Percentiles rank a stretch among this genome's conserved stretches.
phyloP scores from a whole-genome alignment of 495 filamentous ascomycete species.

The Aspergillus sparsus region DNA sequence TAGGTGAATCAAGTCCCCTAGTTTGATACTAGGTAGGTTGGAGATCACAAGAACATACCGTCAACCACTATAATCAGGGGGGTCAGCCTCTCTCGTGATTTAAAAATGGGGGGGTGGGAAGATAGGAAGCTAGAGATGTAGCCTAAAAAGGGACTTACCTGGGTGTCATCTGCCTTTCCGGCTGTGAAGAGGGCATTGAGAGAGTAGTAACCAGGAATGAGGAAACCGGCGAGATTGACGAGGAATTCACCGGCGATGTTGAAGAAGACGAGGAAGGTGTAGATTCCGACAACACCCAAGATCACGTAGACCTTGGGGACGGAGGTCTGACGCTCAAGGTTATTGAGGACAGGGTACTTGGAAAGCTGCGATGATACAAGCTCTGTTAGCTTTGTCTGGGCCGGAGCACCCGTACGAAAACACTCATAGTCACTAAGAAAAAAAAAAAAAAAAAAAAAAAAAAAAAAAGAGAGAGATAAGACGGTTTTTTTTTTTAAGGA shows the following conservation, averaged over 20 bases:
- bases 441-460: no score
- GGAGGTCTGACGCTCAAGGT: constrained; percentile 93
- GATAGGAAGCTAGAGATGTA: background rate
- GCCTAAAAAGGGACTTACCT: constrained; percentile 52
- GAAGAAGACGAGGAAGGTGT: constrained; percentile 99
- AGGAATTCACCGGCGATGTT: constrained; percentile 97
- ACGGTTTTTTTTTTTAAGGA: constrained; percentile 1
- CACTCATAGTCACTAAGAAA: no score
- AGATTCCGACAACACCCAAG: constrained; percentile 79
- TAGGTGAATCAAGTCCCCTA: constrained; percentile 1
- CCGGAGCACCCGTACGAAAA: no score
- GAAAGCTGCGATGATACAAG: constrained; percentile 70
- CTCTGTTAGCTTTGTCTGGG: constrained; percentile 20
- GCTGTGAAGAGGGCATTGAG: constrained; percentile 84
- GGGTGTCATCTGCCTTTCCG: constrained; percentile 84
- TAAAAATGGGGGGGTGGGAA: background rate
- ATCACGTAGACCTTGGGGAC: constrained; percentile 96
- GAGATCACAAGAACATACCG: constrained; percentile 53
- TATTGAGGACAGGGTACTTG: constrained; percentile 91
- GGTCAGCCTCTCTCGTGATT: constrained; percentile 15
- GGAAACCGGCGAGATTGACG: constrained; percentile 93
- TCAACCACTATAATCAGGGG: constrained; percentile 57
- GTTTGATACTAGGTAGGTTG: constrained; percentile 3
- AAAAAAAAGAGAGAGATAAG: no score
- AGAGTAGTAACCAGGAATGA: constrained; percentile 95